A percentile compares a stretch with the other conserved stretches of the same genome.
Conservation (phyloP, 1,139 yeast species). For the Hyphopichia khmerensis region DNA sequence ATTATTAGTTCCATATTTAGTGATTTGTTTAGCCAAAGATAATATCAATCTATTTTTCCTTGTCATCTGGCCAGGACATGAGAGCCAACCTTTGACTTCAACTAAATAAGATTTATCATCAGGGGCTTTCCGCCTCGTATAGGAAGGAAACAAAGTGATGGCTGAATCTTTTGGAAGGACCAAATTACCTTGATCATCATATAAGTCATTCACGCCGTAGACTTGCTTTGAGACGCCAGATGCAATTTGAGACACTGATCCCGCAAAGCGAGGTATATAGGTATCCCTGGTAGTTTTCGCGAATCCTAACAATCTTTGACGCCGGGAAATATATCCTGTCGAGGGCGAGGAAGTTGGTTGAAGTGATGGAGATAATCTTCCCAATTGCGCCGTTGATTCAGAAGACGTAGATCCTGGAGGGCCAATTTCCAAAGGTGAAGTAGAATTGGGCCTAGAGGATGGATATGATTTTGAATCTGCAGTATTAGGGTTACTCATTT, state of each 20-base stretch:
- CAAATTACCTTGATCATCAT: conserved; percentile 33
- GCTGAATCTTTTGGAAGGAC: conserved; percentile 38
- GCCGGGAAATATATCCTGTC: conserved; percentile 13
- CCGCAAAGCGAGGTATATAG: conserved; percentile 53
- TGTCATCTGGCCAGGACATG: conserved; percentile 66
- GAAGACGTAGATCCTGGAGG: neutral
- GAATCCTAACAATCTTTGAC: conserved; percentile 45
- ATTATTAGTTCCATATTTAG: conserved; percentile 38
- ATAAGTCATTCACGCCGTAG: conserved; percentile 25
- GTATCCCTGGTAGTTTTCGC: conserved; percentile 58
- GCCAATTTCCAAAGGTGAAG: neutral
- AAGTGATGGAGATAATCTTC: neutral
- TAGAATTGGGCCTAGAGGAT: neutral
- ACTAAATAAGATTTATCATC: conserved; percentile 44
- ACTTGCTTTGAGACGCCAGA: conserved; percentile 42
- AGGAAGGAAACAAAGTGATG: conserved; percentile 59
- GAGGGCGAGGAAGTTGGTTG: conserved; percentile 7
- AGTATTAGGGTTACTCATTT: neutral
- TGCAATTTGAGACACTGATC: conserved; percentile 50
- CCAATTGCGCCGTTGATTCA: neutral
- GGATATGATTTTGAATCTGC: neutral
- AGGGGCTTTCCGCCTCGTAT: conserved; percentile 41
- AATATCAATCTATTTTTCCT: conserved; percentile 69
- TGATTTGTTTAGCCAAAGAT: conserved; percentile 68
- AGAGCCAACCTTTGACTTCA: conserved; percentile 72